Percentiles rank a stretch among this genome's conserved stretches.
These are phyloP conservation scores for Xylariaceae sp. DNA, from an alignment of 2,329 filamentous ascomycete genomes.

Conservation along the genomic window DNA sequence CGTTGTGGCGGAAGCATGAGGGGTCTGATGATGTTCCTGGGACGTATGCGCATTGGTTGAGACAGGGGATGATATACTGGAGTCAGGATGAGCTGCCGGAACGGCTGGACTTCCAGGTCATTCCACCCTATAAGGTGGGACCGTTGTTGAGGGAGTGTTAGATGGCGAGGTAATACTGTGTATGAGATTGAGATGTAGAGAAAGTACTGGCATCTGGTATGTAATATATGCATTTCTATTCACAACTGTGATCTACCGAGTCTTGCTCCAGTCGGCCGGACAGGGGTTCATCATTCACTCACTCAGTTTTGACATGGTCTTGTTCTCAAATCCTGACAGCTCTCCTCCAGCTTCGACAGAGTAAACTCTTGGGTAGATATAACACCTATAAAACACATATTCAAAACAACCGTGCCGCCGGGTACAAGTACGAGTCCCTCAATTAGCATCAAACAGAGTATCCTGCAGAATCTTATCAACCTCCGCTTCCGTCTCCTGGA, in stretches of 20 bases:
- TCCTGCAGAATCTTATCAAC: neutral
- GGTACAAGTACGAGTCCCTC: neutral
- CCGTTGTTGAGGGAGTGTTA: constrained; percentile 28
- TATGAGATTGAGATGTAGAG: too few species aligned
- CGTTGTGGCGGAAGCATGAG: constrained; percentile 46
- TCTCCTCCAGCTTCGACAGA: too few species aligned
- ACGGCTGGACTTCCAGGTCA: constrained; percentile 31
- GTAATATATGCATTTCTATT: too few species aligned
- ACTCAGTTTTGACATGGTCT: too few species aligned
- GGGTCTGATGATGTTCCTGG: constrained; percentile 45
- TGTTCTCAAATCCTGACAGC: too few species aligned
- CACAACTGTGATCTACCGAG: too few species aligned
- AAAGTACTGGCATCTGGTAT: too few species aligned
- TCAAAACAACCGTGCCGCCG: too few species aligned
- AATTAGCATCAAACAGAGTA: neutral
- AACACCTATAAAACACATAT: too few species aligned
- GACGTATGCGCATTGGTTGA: constrained; percentile 52
- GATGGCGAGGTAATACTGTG: neutral
- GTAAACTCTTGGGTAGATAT: too few species aligned
- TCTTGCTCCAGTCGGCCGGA: too few species aligned
- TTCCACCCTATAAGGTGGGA: constrained; percentile 38
- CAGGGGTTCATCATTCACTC: too few species aligned
- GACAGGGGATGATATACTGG: constrained; percentile 46
- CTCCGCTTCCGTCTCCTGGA: neutral
- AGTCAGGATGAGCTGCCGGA: constrained; percentile 38